These are phyloP conservation scores for Saccharomyces hybrid DNA, from an alignment of 1,139 yeast species.

Conservation along the genomic window DNA sequence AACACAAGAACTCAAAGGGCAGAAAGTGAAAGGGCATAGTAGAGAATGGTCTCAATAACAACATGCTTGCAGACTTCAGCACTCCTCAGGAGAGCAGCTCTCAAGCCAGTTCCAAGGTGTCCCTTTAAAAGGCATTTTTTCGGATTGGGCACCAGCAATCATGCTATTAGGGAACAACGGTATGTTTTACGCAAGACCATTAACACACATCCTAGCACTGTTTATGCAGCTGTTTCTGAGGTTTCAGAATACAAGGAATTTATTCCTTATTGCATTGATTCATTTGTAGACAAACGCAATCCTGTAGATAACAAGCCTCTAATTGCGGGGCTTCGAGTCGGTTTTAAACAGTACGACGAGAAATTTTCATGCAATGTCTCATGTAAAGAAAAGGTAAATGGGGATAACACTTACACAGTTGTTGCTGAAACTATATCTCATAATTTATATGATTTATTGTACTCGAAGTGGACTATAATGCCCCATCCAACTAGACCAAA, in stretches of 20 bases:
- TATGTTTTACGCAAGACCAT: conserved; percentile 21
- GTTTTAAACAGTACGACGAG: conserved; percentile 76
- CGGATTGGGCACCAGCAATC: neutral
- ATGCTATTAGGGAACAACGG: conserved; percentile 13
- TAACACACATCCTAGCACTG: conserved; percentile 20
- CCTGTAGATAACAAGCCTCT: conserved; percentile 41
- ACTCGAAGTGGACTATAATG: conserved; percentile 67
- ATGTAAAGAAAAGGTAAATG: conserved; percentile 35
- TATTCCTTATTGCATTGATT: conserved; percentile 75
- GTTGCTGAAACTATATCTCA: conserved; percentile 57
- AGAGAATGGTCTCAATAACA: neutral
- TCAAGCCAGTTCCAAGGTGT: neutral
- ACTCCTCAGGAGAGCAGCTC: neutral
- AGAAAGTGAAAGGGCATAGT: neutral
- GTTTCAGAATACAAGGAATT: conserved; percentile 67
- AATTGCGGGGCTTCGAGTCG: conserved; percentile 67
- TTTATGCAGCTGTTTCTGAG: conserved; percentile 57
- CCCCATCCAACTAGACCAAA: conserved; percentile 31
- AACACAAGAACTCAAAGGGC: neutral
- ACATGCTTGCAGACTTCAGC: neutral
- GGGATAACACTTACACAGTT: conserved; percentile 13
- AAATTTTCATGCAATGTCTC: conserved; percentile 59
- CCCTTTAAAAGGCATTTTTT: neutral
- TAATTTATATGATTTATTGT: conserved; percentile 56
- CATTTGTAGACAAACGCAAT: conserved; percentile 49